phyloP scores from a whole-genome alignment of 805 yeast genomes.

The Kuraishia cidri region DNA sequence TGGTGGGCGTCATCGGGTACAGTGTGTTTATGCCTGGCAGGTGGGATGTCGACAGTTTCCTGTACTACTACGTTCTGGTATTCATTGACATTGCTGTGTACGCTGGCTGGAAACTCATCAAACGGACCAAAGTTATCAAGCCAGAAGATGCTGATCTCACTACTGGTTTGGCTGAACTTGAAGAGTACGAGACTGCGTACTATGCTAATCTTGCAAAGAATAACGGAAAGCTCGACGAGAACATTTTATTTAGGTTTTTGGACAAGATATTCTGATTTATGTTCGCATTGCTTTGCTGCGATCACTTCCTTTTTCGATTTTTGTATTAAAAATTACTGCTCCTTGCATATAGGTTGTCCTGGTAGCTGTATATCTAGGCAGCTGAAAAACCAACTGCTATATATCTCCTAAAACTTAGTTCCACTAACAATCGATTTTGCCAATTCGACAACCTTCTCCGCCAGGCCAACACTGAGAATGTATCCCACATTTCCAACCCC shows the following conservation, averaged over 20 bases:
- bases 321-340: no score
- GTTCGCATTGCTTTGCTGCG: no score
- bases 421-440: no score
- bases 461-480: no score
- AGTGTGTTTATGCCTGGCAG: constrained; percentile 54
- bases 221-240: neutral
- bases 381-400: no score
- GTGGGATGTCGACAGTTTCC: constrained; percentile 38
- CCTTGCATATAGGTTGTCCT: no score
- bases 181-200: constrained; percentile 38
- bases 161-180: constrained; percentile 47
- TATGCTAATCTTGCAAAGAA: neutral
- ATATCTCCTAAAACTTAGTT: no score
- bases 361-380: no score
- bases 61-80: constrained; percentile 66
- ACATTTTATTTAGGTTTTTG: neutral
- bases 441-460: no score
- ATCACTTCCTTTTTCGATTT: no score
- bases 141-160: constrained; percentile 43
- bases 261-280: constrained; percentile 1
- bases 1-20: constrained; percentile 64
- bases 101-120: constrained; percentile 40
- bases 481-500: constrained; percentile 76
- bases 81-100: constrained; percentile 43
- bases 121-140: constrained; percentile 34